A percentile compares a stretch with the other conserved stretches of the same genome.
Evolutionary conservation across 2,329 filamentous ascomycete species (phyloP).

Genomic region (Penicillium janthinellum): DNA sequence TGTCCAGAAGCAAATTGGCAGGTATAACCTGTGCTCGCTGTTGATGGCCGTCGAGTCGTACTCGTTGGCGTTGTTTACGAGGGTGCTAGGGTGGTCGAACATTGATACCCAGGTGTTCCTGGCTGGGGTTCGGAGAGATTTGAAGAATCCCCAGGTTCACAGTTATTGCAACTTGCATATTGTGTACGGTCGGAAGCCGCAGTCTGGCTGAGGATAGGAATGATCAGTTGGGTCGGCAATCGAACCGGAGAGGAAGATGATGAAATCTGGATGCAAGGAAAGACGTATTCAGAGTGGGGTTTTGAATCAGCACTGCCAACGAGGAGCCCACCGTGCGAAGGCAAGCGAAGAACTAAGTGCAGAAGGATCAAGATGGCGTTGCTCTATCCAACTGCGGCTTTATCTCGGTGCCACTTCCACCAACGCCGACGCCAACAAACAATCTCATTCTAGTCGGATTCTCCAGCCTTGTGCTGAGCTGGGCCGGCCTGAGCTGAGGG

Average conservation of each 20-base stretch:
- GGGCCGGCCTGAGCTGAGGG: background rate
- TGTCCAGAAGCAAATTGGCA: constrained; percentile 47
- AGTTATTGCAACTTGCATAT: constrained; percentile 38
- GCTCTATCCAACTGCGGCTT: background rate
- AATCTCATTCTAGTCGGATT: background rate
- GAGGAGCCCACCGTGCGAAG: no score
- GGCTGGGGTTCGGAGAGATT: constrained; percentile 41
- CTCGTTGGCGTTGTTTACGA: constrained; percentile 34
- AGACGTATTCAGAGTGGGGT: background rate
- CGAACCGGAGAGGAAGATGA: background rate
- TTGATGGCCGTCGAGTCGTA: constrained; percentile 36
- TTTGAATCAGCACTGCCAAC: no score
- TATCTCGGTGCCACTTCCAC: background rate
- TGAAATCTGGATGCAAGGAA: background rate
- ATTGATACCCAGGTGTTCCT: constrained; percentile 44
- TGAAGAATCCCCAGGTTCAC: constrained; percentile 41
- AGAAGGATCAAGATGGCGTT: background rate
- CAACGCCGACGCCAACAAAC: background rate
- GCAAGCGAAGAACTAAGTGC: background rate
- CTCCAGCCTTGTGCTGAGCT: background rate
- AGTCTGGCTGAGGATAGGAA: constrained; percentile 4
- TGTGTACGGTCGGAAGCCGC: constrained; percentile 41
- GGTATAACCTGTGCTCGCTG: constrained; percentile 34
- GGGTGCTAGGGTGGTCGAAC: constrained; percentile 39
- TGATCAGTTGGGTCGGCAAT: constrained; percentile 29